Conservation (phyloP, 805 yeast species). For the Lipomyces chichibuensis region DNA sequence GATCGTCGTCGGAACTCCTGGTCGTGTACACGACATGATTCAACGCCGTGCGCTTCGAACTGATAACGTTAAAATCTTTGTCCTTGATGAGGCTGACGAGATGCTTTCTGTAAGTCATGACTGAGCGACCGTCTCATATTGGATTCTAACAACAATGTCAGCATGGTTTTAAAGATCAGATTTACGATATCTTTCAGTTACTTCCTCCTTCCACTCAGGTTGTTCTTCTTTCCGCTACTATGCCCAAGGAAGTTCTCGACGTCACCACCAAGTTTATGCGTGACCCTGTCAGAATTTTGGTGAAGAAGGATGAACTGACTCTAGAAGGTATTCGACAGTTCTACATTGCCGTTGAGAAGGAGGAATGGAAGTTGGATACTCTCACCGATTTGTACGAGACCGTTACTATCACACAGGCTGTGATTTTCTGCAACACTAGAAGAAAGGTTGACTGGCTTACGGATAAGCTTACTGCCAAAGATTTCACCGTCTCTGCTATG, state of each 20-base stretch:
- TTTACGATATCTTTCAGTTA: conserved; percentile 83
- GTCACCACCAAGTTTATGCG: conserved; percentile 90
- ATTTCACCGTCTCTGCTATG: conserved; percentile 93
- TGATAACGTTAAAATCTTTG: conserved; percentile 79
- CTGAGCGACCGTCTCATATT: not conserved
- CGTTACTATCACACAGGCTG: conserved; percentile 94
- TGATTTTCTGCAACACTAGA: conserved; percentile 96
- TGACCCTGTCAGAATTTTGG: conserved; percentile 91
- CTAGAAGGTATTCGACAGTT: conserved; percentile 94
- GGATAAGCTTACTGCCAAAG: conserved; percentile 71
- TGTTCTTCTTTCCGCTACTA: conserved; percentile 91
- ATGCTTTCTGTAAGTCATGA: conserved; percentile 55
- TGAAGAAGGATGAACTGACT: conserved; percentile 90
- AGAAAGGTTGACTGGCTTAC: conserved; percentile 91
- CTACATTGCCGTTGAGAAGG: conserved; percentile 87
- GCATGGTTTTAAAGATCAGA: conserved; percentile 94
- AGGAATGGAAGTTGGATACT: conserved; percentile 92
- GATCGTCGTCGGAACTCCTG: conserved; percentile 96
- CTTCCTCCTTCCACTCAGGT: conserved; percentile 88
- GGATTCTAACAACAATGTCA: not conserved
- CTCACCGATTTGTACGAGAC: conserved; percentile 94
- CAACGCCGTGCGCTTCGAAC: conserved; percentile 76
- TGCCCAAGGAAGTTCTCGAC: conserved; percentile 88
- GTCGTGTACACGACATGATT: conserved; percentile 89
- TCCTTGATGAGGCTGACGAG: conserved; percentile 97